These are phyloP conservation scores for Skeletonema potamos DNA, from an alignment of 108 stramenopile genomes.

Conservation along the genomic window DNA sequence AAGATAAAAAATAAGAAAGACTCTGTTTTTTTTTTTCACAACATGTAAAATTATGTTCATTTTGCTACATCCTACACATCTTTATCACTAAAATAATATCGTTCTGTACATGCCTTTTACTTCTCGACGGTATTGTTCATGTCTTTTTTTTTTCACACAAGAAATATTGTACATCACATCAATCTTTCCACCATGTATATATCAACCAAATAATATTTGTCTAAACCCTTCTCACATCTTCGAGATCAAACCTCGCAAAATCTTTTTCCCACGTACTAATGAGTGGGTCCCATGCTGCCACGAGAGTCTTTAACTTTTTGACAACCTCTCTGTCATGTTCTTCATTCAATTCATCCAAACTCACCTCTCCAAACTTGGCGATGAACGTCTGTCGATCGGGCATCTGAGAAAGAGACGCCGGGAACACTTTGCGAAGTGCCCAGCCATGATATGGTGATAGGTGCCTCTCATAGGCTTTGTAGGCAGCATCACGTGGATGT, in stretches of 20 bases:
- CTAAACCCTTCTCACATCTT: constrained; percentile 41
- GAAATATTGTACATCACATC: not conserved
- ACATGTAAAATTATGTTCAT: not conserved
- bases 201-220: not conserved
- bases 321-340: constrained; percentile 32
- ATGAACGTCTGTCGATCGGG: constrained; percentile 38
- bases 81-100: no score
- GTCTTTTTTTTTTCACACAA: not conserved
- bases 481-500: constrained; percentile 42
- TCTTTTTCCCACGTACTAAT: constrained; percentile 38
- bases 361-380: constrained; percentile 47
- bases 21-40: not conserved
- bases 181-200: not conserved
- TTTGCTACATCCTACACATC: not conserved
- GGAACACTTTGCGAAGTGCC: constrained; percentile 50
- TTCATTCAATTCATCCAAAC: constrained; percentile 28
- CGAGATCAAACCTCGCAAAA: constrained; percentile 44
- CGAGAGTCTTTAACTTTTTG: constrained; percentile 36
- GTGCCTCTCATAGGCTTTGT: constrained; percentile 33
- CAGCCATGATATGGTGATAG: constrained; percentile 52
- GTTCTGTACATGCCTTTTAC: not conserved
- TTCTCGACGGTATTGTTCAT: not conserved
- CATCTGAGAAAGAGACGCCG: constrained; percentile 45
- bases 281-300: constrained; percentile 46
- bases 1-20: not conserved